These are phyloP conservation scores for Chlorokybus atmophyticus DNA, from an alignment of 139 green algal species.

Conservation along the genomic window DNA sequence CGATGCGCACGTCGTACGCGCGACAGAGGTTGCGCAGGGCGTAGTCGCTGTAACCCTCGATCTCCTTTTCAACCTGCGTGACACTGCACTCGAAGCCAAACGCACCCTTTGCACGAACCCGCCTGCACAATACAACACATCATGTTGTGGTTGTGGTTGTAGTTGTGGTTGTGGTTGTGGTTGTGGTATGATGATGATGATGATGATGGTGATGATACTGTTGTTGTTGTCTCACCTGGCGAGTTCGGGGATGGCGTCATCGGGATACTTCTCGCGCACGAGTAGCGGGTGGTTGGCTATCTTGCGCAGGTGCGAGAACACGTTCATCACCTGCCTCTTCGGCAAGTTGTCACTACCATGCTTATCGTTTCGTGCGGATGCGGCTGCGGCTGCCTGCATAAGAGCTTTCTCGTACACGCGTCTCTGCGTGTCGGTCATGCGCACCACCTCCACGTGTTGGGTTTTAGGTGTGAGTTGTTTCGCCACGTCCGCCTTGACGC, in stretches of 20 bases:
- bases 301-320: conserved; percentile 88
- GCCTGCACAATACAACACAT: too few species aligned
- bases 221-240: too few species aligned
- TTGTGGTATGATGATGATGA: too few species aligned
- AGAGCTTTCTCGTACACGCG: conserved; percentile 8
- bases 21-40: conserved; percentile 58
- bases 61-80: conserved; percentile 43
- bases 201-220: too few species aligned
- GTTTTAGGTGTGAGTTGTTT: conserved; percentile 65
- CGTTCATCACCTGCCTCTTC: conserved; percentile 52
- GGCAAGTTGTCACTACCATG: conserved; percentile 2
- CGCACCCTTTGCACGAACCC: not conserved
- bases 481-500: conserved; percentile 78
- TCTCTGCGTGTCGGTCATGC: conserved; percentile 13
- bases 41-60: conserved; percentile 60
- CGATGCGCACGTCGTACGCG: conserved; percentile 18
- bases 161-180: too few species aligned
- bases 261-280: conserved; percentile 49
- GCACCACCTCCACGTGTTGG: conserved; percentile 27
- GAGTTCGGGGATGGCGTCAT: conserved; percentile 48
- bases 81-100: conserved; percentile 18
- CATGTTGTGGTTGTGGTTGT: too few species aligned
- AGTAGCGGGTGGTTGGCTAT: conserved; percentile 87
- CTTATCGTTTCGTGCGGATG: not conserved
- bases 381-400: conserved; percentile 4